phyloP scores from a whole-genome alignment of 2,329 filamentous ascomycete species.

The Pyrenochaeta sp. region DNA sequence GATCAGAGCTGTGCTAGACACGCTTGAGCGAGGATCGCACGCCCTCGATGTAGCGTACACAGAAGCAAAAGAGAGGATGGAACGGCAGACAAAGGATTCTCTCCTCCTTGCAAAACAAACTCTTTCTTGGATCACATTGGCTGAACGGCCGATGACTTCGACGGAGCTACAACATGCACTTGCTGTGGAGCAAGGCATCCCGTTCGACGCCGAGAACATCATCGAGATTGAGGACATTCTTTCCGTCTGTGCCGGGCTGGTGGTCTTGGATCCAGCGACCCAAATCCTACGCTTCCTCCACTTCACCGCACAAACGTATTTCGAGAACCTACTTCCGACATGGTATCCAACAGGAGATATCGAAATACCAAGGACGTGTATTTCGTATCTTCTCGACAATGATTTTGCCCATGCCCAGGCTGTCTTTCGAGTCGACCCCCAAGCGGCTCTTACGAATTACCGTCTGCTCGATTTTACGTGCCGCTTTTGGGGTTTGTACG shows the following conservation, averaged over 20 bases:
- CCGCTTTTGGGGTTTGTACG: no score
- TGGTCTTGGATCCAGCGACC: constrained; percentile 30
- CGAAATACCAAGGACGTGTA: constrained; percentile 31
- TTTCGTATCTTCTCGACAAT: constrained; percentile 40
- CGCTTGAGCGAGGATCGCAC: neutral
- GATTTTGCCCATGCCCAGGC: no score
- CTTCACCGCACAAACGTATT: constrained; percentile 33
- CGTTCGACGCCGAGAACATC: constrained; percentile 15
- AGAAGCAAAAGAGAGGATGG: constrained; percentile 42
- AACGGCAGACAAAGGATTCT: constrained; percentile 43
- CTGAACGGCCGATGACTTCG: constrained; percentile 20
- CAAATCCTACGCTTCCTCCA: constrained; percentile 34
- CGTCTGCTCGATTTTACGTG: neutral
- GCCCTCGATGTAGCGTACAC: constrained; percentile 16
- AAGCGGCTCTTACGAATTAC: neutral
- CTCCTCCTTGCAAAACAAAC: constrained; percentile 45
- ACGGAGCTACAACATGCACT: constrained; percentile 21
- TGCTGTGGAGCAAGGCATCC: constrained; percentile 9
- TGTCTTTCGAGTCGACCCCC: no score
- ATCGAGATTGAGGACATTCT: constrained; percentile 20
- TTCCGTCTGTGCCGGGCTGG: constrained; percentile 26
- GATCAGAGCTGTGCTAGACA: neutral
- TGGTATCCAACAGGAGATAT: constrained; percentile 33
- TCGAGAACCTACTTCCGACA: constrained; percentile 29
- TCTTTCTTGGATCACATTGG: constrained; percentile 21